Percentiles rank a stretch among this genome's conserved stretches.
These are phyloP conservation scores for Vitis labrusca DNA, from an alignment of 164 flowering plant genomes.

Conservation along the genomic window DNA sequence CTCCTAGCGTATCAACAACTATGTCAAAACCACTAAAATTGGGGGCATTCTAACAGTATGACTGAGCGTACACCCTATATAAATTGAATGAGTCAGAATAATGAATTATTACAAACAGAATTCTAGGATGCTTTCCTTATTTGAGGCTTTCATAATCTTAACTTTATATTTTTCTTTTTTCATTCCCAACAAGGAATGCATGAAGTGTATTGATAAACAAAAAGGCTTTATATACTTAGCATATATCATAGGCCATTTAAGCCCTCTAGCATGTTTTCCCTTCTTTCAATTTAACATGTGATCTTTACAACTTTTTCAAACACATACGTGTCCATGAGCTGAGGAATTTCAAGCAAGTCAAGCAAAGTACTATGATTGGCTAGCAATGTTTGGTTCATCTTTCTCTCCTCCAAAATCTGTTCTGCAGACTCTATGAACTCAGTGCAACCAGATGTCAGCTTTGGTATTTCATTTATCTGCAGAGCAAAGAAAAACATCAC, in stretches of 20 bases:
- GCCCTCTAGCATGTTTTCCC: background rate
- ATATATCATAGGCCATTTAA: background rate
- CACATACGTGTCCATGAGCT: slow-evolving; percentile 99
- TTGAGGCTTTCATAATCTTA: background rate
- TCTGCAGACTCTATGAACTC: slow-evolving; percentile 93
- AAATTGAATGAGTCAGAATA: background rate
- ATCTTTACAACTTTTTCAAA: slow-evolving; percentile 9
- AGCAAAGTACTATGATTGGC: slow-evolving; percentile 95
- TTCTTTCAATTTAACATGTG: background rate
- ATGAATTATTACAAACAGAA: background rate
- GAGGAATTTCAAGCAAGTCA: slow-evolving; percentile 99
- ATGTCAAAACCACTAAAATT: background rate
- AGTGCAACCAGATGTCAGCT: slow-evolving; percentile 88
- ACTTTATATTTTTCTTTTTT: background rate
- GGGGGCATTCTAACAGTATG: background rate
- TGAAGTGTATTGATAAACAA: background rate
- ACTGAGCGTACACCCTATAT: background rate
- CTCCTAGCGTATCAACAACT: background rate
- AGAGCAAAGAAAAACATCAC: slow-evolving; percentile 5
- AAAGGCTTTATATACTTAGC: background rate
- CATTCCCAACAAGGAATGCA: background rate
- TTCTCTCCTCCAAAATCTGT: slow-evolving; percentile 88
- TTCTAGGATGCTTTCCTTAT: background rate
- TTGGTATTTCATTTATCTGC: slow-evolving; percentile 91
- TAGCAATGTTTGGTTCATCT: slow-evolving; percentile 80